phyloP scores from a whole-genome alignment of 2,329 filamentous ascomycete species.

The Beauveria medogensis region DNA sequence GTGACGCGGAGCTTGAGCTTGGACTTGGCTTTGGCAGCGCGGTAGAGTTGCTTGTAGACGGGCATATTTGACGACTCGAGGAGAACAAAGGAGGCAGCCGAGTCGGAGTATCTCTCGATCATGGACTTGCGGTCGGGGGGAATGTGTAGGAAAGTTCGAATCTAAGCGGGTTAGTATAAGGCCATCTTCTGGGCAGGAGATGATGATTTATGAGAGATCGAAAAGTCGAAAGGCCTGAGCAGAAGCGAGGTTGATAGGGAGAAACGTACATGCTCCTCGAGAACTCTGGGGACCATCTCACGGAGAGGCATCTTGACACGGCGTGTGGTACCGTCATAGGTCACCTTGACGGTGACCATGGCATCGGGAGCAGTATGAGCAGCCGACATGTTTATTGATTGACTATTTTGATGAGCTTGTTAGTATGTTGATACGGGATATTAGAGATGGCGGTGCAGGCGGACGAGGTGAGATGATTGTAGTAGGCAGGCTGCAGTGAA shows the following conservation, averaged over 20 bases:
- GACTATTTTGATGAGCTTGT: neutral
- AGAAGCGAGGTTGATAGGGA: neutral
- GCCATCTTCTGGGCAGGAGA: neutral
- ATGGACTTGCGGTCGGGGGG: slow-evolving; percentile 34
- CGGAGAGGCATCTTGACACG: slow-evolving; percentile 85
- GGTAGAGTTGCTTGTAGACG: slow-evolving; percentile 94
- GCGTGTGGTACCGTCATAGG: slow-evolving; percentile 64
- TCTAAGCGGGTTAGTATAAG: slow-evolving; percentile 17
- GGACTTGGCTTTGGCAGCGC: slow-evolving; percentile 94
- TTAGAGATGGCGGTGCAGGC: neutral
- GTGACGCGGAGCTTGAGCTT: slow-evolving; percentile 86
- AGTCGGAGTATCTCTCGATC: slow-evolving; percentile 94
- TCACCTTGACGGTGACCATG: slow-evolving; percentile 74
- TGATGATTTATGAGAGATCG: too few species aligned
- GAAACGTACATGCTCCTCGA: slow-evolving; percentile 75
- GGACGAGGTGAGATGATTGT: neutral
- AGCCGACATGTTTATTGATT: slow-evolving; percentile 1
- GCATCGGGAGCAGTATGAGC: slow-evolving; percentile 19
- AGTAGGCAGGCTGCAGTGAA: neutral
- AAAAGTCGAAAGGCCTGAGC: neutral
- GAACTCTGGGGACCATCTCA: slow-evolving; percentile 65
- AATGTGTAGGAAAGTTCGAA: slow-evolving; percentile 29
- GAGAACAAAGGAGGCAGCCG: slow-evolving; percentile 68
- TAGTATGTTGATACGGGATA: neutral
- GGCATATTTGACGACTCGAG: slow-evolving; percentile 70